These are phyloP conservation scores for Citrus inodora DNA, from an alignment of 345 rosid species.

Conservation along the genomic window DNA sequence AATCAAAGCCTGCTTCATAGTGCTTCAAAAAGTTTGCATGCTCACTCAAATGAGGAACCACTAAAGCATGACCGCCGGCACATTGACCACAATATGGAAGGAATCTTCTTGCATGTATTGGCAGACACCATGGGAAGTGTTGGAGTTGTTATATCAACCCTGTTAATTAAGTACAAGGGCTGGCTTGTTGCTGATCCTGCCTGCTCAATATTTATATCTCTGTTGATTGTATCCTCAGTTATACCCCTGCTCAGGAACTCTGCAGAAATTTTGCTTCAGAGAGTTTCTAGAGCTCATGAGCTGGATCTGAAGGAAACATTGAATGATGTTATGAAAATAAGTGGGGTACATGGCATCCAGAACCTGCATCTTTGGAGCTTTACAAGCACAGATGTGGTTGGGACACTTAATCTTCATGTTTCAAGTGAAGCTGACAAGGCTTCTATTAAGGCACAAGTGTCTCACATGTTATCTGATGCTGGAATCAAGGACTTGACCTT, in stretches of 20 bases:
- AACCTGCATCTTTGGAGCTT: constrained; percentile 88
- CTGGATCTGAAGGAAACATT: constrained; percentile 52
- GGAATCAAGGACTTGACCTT: constrained; percentile 86
- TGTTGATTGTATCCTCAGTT: constrained; percentile 81
- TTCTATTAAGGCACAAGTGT: constrained; percentile 52
- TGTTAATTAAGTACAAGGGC: constrained; percentile 90
- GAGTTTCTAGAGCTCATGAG: constrained; percentile 81
- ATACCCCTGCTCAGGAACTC: constrained; percentile 90
- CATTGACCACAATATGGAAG: constrained; percentile 99
- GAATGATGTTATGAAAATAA: constrained; percentile 44
- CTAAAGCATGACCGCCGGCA: constrained; percentile 49
- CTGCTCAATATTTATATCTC: constrained; percentile 86
- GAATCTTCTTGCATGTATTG: constrained; percentile 88
- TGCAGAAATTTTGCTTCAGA: constrained; percentile 80
- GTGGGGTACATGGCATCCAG: constrained; percentile 63
- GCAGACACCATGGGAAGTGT: constrained; percentile 98
- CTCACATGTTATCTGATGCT: constrained; percentile 57
- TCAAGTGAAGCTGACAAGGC: constrained; percentile 57
- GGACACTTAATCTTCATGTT: constrained; percentile 72
- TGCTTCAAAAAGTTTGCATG: background rate
- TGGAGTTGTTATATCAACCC: constrained; percentile 94
- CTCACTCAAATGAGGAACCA: constrained; percentile 11
- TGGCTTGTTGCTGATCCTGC: constrained; percentile 99
- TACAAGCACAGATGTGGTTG: constrained; percentile 77
- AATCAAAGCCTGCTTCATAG: constrained; percentile 1